Evolutionary conservation across 2,329 filamentous ascomycete species (phyloP), one percentile per base, ranked within the genome.

Genomic region (Spiromastix sp.): DNA sequence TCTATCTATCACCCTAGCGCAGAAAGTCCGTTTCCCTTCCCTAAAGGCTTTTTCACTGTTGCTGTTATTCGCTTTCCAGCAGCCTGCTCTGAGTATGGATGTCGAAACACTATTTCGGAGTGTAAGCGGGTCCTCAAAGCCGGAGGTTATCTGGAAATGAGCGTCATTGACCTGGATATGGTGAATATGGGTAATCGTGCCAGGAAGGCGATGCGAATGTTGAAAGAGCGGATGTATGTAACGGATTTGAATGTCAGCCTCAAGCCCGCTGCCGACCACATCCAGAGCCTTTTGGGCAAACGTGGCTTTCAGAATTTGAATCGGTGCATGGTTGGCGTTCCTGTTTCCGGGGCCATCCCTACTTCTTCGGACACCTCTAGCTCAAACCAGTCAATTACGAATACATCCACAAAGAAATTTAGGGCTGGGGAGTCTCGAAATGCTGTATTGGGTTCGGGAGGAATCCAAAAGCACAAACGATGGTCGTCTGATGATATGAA

Each of bases 131-230:
- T 68, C 4, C 56, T 69, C 8, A 58, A 62, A n/a, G 56, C 64
- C 1, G 66, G 66, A 6, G 66, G 65, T 1, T 67, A 67, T 42
- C 43, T 69, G 5, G 66, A 69, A 44, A 59, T 68, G 54, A 66
- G 60, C 37, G 48, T 68, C 4, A 48, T 68, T 7, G 66, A 69
- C 39, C 50, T 66, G n/a, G 66, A 69, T 38, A 63, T 68, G 54
- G 56, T 67, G 27, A 68, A 68, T 39, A 67, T 69, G 63, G 66
- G 66, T 2, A 60, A 55, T 8, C 57, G 56, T 29, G 63, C 64
- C 11, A 55, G 65, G 22, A 61, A 58, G 46, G 63, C 63, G 1
- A 55, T 68, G 21, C 55, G 64, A 4, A 54, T 50, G 19, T 49
- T 69, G 12, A 69, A 69, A 38, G 60, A 66, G 42, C 56, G 55